phyloP scores from a whole-genome alignment of 441 rosid genomes.

The Populus hybrid region DNA sequence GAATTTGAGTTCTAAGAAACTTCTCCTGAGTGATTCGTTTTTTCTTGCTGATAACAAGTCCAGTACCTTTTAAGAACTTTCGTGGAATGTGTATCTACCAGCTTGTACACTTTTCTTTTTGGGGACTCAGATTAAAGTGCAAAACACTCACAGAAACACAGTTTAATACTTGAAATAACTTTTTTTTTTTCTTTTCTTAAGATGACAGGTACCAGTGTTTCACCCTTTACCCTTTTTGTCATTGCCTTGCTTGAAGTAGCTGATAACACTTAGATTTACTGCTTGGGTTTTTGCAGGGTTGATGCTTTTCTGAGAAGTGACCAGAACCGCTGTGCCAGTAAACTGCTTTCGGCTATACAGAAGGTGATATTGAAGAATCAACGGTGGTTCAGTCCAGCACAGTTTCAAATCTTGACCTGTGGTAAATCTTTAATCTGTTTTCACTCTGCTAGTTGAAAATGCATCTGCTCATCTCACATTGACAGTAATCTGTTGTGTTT shows the following conservation, averaged over 20 bases:
- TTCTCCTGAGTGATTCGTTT: not conserved
- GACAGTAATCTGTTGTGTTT: not conserved
- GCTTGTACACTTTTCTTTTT: not conserved
- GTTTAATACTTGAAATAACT: not conserved
- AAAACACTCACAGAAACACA: not conserved
- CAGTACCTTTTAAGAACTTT: not conserved
- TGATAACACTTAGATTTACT: not conserved
- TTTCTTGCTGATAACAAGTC: not conserved
- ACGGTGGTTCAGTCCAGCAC: slow-evolving; percentile 75
- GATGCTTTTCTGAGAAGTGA: slow-evolving; percentile 84
- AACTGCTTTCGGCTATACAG: slow-evolving; percentile 79
- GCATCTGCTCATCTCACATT: not conserved
- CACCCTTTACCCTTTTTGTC: not conserved
- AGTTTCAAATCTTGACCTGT: slow-evolving; percentile 62
- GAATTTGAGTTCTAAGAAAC: not conserved
- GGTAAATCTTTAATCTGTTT: slow-evolving; percentile 40
- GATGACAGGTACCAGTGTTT: not conserved
- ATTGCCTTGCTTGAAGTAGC: not conserved
- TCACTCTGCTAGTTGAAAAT: not conserved
- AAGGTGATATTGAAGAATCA: slow-evolving; percentile 92
- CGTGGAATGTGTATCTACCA: not conserved
- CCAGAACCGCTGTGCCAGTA: slow-evolving; percentile 73
- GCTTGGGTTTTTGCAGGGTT: slow-evolving; percentile 43
- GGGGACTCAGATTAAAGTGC: not conserved
- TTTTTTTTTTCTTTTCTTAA: not conserved